Conservation (phyloP, 306 rosid genomes). For the Fragaria iinumae region DNA sequence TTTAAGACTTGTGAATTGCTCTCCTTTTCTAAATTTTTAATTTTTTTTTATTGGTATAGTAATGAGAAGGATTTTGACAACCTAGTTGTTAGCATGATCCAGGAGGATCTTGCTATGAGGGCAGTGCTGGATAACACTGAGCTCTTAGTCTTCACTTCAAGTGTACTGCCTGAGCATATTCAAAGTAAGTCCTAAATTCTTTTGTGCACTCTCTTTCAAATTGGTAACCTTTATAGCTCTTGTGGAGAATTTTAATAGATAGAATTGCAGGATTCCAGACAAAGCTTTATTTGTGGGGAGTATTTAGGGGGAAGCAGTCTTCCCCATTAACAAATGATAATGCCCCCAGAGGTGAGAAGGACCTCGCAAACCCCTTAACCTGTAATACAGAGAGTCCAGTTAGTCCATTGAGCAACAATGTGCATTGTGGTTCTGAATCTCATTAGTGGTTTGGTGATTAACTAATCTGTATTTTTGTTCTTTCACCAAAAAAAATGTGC, state of each 20-base stretch:
- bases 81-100: slow-evolving; percentile 48
- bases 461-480: background rate
- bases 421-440: slow-evolving; percentile 16
- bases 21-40: background rate
- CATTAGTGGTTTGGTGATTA: slow-evolving; percentile 2
- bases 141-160: slow-evolving; percentile 68
- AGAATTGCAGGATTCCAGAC: slow-evolving; percentile 57
- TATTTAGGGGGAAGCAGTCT: slow-evolving; percentile 49
- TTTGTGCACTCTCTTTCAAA: background rate
- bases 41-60: slow-evolving; percentile 22
- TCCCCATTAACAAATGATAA: slow-evolving; percentile 14
- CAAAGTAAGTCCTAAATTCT: slow-evolving; percentile 48
- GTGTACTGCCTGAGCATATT: slow-evolving; percentile 38
- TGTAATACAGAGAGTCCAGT: slow-evolving; percentile 16
- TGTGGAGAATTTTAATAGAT: slow-evolving; percentile 6
- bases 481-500: background rate
- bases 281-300: slow-evolving; percentile 81
- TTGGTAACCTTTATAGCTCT: background rate
- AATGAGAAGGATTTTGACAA: slow-evolving; percentile 43
- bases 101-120: slow-evolving; percentile 49
- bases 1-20: background rate
- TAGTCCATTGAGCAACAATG: slow-evolving; percentile 33
- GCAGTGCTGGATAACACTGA: slow-evolving; percentile 49
- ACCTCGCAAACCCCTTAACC: slow-evolving; percentile 21
- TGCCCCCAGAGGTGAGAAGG: slow-evolving; percentile 25